These are phyloP conservation scores for Cercospora brassicicola DNA, from an alignment of 2,329 filamentous ascomycete genomes.

Conservation along the genomic window DNA sequence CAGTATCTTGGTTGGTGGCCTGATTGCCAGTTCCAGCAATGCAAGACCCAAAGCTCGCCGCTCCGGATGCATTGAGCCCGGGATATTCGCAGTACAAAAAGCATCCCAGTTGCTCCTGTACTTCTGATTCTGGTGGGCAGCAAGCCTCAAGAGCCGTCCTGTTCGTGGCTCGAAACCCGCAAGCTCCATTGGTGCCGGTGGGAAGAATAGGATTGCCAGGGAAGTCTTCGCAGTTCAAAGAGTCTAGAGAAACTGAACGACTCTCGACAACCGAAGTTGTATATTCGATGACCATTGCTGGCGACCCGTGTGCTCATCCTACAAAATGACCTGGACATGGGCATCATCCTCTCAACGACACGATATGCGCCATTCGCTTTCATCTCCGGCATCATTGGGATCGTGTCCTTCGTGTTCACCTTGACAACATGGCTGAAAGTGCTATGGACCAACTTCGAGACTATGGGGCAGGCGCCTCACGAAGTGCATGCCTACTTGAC, in stretches of 20 bases:
- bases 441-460: slow-evolving; percentile 45
- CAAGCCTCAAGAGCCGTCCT: not conserved
- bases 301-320: not conserved
- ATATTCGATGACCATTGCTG: not conserved
- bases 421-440: slow-evolving; percentile 46
- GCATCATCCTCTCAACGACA: slow-evolving; percentile 35
- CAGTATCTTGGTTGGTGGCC: not conserved
- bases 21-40: not conserved
- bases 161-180: not conserved
- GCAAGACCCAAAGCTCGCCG: not conserved
- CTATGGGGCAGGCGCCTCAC: slow-evolving; percentile 39
- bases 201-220: not conserved
- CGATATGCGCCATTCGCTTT: slow-evolving; percentile 41
- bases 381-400: slow-evolving; percentile 42
- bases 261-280: not conserved
- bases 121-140: not conserved
- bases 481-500: slow-evolving; percentile 45
- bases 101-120: not conserved
- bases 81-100: not conserved
- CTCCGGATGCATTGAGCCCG: not conserved
- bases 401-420: slow-evolving; percentile 48
- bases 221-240: not conserved
- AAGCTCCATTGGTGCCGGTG: not conserved
- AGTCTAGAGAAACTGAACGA: not conserved
- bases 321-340: slow-evolving; percentile 24